Evolutionary conservation across 2,329 filamentous ascomycete species (phyloP), one percentile per base, ranked within the genome.

Genomic region (Fusarium lateritium): DNA sequence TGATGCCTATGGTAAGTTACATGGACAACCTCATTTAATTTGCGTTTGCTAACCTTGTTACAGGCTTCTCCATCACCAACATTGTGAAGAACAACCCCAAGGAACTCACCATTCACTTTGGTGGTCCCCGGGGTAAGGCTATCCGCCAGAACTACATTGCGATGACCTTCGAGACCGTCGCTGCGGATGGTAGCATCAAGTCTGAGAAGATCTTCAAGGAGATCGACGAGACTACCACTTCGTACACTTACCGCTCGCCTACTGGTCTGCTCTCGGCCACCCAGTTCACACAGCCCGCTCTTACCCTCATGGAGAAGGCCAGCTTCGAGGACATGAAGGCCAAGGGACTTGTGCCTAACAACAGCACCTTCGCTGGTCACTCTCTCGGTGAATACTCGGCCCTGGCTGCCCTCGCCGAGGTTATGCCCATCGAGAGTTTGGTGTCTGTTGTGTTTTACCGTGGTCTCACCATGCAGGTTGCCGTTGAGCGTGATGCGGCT

Each of bases 171-270:
- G 96, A 99, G 85, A 97, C 95, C n/a, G 94, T 99, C 54, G 92
- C 92, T 62, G 84, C 93, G 3, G 96, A 99, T 79, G 96, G 96
- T 26, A 89, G 89, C 36, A 94, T 97, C 84, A 98, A 98, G 83
- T 98, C 96, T 1, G 96, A 99, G 86, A 97, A 95, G 83, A 99
- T 99, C 78, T 99, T 99, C 88, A 98, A 99, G 85, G 94, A 97
- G 76, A 94, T 99, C 75, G 89, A 92, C 76, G 96, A 98, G 83
- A 91, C 87, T 78, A 98, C 95, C 3, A 93, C 92, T 7, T 98
- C 93, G 0, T 99, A 99, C 86, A 99, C 96, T 3, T 99, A 98
- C 86, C 89, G 92, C 62, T 99, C 96, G 14, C 96, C 96, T 2
- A 97, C 93, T 4, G 96, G 96, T 76, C 88, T 99, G 55, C 88